Evolutionary conservation across 2,329 filamentous ascomycete genomes (phyloP).

Genomic region (Ceratocystiopsis brevicomis): DNA sequence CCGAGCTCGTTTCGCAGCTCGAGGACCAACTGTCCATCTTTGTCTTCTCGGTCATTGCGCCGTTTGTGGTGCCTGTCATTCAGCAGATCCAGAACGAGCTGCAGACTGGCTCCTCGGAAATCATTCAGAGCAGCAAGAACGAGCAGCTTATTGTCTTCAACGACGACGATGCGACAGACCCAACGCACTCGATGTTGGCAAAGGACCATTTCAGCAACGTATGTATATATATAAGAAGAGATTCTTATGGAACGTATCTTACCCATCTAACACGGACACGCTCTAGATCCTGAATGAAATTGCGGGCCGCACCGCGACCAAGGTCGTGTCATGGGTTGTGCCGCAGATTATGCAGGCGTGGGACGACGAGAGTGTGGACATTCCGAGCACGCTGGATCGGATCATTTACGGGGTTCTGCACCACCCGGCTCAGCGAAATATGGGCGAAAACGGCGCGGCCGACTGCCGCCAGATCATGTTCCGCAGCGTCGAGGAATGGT

Average conservation of each 20-base stretch:
- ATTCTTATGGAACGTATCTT: no score
- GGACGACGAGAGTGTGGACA: constrained; percentile 56
- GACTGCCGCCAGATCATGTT: constrained; percentile 68
- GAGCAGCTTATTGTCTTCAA: constrained; percentile 79
- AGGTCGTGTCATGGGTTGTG: constrained; percentile 66
- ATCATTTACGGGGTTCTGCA: constrained; percentile 74
- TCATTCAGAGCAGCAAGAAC: constrained; percentile 66
- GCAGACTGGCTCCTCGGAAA: constrained; percentile 65
- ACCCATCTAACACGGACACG: no score
- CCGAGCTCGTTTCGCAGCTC: constrained; percentile 68
- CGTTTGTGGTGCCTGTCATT: constrained; percentile 72
- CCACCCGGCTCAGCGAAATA: constrained; percentile 60
- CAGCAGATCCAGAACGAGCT: constrained; percentile 74
- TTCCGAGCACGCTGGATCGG: constrained; percentile 50
- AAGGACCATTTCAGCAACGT: constrained; percentile 90
- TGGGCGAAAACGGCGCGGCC: constrained; percentile 47
- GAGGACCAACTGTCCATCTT: constrained; percentile 78
- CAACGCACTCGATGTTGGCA: constrained; percentile 87
- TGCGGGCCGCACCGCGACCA: constrained; percentile 63
- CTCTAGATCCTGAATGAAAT: constrained; percentile 55
- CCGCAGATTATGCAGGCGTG: constrained; percentile 78
- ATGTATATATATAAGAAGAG: constrained; percentile 12
- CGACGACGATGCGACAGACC: constrained; percentile 57
- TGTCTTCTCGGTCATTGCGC: constrained; percentile 79
- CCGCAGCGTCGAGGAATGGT: constrained; percentile 65